These are phyloP conservation scores for Nothophytophthora sp. DNA, from an alignment of 352 stramenopile genomes.

Conservation along the genomic window DNA sequence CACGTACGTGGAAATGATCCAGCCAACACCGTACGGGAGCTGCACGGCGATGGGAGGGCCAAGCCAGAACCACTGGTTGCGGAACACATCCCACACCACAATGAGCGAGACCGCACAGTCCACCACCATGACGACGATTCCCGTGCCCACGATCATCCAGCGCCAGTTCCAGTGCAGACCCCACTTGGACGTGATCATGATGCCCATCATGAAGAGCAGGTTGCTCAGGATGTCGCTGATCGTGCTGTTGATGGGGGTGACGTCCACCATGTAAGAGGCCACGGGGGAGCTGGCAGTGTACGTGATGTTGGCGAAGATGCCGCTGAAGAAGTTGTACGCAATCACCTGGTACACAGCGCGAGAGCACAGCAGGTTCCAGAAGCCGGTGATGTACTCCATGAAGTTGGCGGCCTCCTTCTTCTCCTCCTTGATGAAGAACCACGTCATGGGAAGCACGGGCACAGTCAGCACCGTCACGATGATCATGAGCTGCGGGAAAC, in stretches of 20 bases:
- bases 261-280: constrained; percentile 24
- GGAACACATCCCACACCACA: constrained; percentile 32
- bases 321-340: constrained; percentile 32
- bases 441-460: constrained; percentile 31
- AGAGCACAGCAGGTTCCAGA: constrained; percentile 31
- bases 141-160: constrained; percentile 25
- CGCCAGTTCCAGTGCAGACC: constrained; percentile 40
- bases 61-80: constrained; percentile 40
- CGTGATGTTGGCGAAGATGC: constrained; percentile 29
- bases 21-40: constrained; percentile 42
- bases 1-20: constrained; percentile 35
- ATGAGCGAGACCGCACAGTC: constrained; percentile 24
- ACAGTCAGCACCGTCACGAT: constrained; percentile 27
- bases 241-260: constrained; percentile 28
- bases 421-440: constrained; percentile 36
- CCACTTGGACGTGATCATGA: constrained; percentile 38
- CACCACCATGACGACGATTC: constrained; percentile 18
- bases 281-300: constrained; percentile 28
- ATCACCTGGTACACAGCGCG: constrained; percentile 43
- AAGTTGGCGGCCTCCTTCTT: constrained; percentile 22
- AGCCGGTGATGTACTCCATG: constrained; percentile 21
- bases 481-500: constrained; percentile 54
- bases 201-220: constrained; percentile 25
- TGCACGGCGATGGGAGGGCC: constrained; percentile 38
- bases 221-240: constrained; percentile 31